Evolutionary conservation across 106 monocot genomes (phyloP).

Genomic region (Agapanthus africanus): DNA sequence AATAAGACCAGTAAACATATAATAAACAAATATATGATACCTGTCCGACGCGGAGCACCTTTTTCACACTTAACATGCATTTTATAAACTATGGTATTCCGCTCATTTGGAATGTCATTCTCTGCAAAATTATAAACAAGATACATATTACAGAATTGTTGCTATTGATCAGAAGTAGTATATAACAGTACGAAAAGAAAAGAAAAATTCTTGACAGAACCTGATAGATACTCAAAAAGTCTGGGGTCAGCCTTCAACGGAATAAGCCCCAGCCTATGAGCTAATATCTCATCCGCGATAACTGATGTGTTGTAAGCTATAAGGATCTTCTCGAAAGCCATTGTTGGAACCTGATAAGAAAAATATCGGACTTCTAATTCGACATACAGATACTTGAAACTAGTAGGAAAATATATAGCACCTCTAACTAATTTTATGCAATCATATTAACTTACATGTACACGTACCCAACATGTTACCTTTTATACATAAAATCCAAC

Average conservation of each 20-base stretch:
- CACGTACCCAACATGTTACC: no score
- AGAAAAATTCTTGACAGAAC: slow-evolving; percentile 22
- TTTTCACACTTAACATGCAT: slow-evolving; percentile 60
- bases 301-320: slow-evolving; percentile 91
- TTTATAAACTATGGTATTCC: slow-evolving; percentile 85
- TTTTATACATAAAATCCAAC: no score
- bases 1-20: slow-evolving; percentile 40
- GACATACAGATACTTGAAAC: no score
- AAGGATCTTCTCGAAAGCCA: slow-evolving; percentile 94
- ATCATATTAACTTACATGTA: no score
- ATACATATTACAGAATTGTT: not conserved
- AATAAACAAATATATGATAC: slow-evolving; percentile 44
- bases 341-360: slow-evolving; percentile 72
- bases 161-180: not conserved
- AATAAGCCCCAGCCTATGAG: slow-evolving; percentile 88
- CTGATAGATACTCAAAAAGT: slow-evolving; percentile 84
- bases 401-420: no score
- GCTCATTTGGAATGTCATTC: slow-evolving; percentile 78
- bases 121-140: slow-evolving; percentile 28
- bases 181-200: not conserved
- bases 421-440: no score
- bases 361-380: no score
- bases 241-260: slow-evolving; percentile 82
- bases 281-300: slow-evolving; percentile 78
- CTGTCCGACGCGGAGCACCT: slow-evolving; percentile 60